A percentile compares a stretch with the other conserved stretches of the same genome.
Evolutionary conservation across 202 grass and related monocot genomes (phyloP).

Genomic region (Setaria italica): DNA sequence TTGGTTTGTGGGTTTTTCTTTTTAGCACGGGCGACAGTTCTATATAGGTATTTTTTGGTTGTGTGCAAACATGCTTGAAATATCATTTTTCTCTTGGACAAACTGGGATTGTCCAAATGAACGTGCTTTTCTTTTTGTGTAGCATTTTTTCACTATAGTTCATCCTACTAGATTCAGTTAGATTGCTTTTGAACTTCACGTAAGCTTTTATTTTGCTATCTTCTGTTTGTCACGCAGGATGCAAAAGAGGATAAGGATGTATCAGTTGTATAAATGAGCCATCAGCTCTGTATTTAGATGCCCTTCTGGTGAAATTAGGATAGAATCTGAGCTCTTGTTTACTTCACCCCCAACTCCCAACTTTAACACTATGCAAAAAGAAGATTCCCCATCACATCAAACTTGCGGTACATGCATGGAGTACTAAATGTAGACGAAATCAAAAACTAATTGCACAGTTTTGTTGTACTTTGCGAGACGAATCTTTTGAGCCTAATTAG

Average conservation of each 20-base stretch:
- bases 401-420: too few relatives aligned
- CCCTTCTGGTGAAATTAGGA: constrained; percentile 1
- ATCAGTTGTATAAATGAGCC: constrained; percentile 6
- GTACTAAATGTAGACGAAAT: too few relatives aligned
- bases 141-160: background rate
- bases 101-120: background rate
- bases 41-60: constrained; percentile 2
- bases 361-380: too few relatives aligned
- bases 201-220: constrained; percentile 11
- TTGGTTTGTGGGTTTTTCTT: constrained; percentile 16
- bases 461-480: too few relatives aligned
- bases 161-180: background rate
- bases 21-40: constrained; percentile 27
- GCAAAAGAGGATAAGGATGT: background rate
- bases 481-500: too few relatives aligned
- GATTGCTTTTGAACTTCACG: background rate
- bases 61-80: background rate
- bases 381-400: too few relatives aligned
- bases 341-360: too few relatives aligned
- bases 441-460: too few relatives aligned
- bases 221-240: background rate
- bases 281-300: background rate
- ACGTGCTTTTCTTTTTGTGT: background rate
- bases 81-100: background rate
- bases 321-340: background rate